These are phyloP conservation scores for Hylodesmum podocarpum DNA, from an alignment of 306 rosid species.

Conservation along the genomic window DNA sequence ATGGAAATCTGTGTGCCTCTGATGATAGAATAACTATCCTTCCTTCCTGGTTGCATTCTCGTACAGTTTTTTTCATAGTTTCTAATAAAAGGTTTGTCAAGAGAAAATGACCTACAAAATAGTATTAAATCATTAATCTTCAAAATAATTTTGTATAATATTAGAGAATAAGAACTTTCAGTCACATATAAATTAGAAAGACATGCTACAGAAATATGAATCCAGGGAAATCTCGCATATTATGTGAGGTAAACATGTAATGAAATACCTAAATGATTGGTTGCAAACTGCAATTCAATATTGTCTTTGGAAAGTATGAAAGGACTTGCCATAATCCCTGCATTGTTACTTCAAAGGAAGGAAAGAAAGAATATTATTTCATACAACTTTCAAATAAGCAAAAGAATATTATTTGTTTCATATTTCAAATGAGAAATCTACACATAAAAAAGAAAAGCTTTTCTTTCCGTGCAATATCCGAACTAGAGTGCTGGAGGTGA, in stretches of 20 bases:
- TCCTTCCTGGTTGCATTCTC: conserved; percentile 66
- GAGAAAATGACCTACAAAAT: conserved; percentile 77
- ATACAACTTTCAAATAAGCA: conserved; percentile 21
- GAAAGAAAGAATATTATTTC: conserved; percentile 23
- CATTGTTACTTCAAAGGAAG: conserved; percentile 69
- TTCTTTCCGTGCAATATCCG: background rate
- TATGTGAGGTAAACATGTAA: background rate
- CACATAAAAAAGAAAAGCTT: background rate
- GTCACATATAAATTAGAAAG: background rate
- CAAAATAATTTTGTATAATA: background rate
- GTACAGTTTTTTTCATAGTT: conserved; percentile 69
- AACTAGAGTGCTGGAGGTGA: background rate
- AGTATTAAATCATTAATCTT: background rate
- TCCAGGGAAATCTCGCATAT: background rate
- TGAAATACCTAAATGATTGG: conserved; percentile 70
- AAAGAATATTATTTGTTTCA: conserved; percentile 10
- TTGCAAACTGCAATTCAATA: conserved; percentile 80
- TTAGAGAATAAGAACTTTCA: background rate
- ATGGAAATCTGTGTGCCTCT: conserved; percentile 55
- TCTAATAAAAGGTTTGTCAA: conserved; percentile 77
- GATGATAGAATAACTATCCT: conserved; percentile 74
- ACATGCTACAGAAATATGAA: background rate
- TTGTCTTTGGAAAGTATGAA: conserved; percentile 69
- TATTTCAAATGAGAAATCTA: conserved; percentile 14
- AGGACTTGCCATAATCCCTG: conserved; percentile 79